phyloP scores from a whole-genome alignment of 169 alveolate species.

The Cryptosporidium ubiquitum region DNA sequence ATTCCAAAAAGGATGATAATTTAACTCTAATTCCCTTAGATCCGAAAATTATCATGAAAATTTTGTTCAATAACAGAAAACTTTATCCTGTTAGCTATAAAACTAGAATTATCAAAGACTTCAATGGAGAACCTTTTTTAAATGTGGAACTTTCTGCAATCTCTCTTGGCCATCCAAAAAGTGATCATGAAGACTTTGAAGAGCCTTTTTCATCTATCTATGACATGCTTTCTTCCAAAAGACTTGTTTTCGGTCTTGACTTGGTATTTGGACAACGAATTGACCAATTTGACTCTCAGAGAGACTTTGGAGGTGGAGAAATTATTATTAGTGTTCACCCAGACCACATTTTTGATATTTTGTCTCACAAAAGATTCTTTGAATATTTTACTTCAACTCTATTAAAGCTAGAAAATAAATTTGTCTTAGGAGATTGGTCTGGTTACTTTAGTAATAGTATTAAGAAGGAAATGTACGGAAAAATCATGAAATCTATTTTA shows the following conservation, averaged over 20 bases:
- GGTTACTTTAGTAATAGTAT: constrained; percentile 6
- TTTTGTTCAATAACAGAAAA: constrained; percentile 22
- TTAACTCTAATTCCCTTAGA: constrained; percentile 40
- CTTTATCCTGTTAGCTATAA: constrained; percentile 35
- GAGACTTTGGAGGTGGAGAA: constrained; percentile 53
- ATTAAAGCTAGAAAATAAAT: not conserved
- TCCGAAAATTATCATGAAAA: constrained; percentile 21
- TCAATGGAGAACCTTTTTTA: constrained; percentile 6
- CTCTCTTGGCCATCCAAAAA: not conserved
- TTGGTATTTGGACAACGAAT: constrained; percentile 17
- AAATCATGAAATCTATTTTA: not conserved
- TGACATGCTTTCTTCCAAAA: constrained; percentile 25
- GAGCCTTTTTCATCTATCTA: constrained; percentile 14
- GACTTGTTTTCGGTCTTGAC: constrained; percentile 21
- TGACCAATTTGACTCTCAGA: not conserved
- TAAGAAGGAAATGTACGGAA: not conserved
- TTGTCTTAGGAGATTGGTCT: constrained; percentile 23
- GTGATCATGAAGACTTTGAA: not conserved
- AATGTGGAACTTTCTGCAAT: constrained; percentile 37
- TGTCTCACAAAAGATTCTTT: constrained; percentile 6
- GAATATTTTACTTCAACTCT: not conserved
- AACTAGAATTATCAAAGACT: constrained; percentile 9
- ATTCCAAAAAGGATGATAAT: not conserved
- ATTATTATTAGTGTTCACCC: constrained; percentile 32
- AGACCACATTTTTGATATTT: constrained; percentile 15